Base-by-base conservation (phyloP, 352 stramenopile species). In the Phytophthora sp. region DNA sequence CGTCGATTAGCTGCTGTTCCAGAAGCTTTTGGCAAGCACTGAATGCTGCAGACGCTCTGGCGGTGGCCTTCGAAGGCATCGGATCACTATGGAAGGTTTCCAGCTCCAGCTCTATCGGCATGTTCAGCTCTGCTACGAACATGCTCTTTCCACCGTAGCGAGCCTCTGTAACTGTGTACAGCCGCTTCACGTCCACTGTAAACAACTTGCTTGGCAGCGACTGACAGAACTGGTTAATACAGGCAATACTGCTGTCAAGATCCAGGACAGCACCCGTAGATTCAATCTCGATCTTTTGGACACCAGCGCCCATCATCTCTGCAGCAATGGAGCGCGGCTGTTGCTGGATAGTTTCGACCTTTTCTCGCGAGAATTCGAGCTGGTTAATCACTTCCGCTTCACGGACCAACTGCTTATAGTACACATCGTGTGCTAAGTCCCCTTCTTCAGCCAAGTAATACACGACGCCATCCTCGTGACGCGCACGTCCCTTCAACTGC, bases 171-270 rank as follows among this genome's bases (percentile, higher is more conserved):
- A 80, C 80, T 24, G 72, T 73, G 60, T 86, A 91, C 73, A 92
- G 64, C 23, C 51, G 68, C 58, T 91, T 89, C 42, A 63, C 57
- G 30, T 91, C 57, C 26, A 90, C 53, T 1, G 77, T 84, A 39
- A 74, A 90, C 63, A 90, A 59, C 1, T 68, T 72, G 26, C 46
- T 59, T 1, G 86, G 86, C 26, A 94, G 72, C 27, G 82, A 82
- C 58, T 94, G 86, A 51, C 80, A 91, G 61, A 93, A 94, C 71
- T 86, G 79, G 53, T 94, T 90, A 15, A 94, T 73, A n/a, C 73
- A 80, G 24, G 73, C 47, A 49, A 93, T 82, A 50, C 82, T 90
- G 49, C 82, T 90, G 52, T 94, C 86, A 13, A 94, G 54, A 66
- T 93, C 84, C 38, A 94, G 58, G 20, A 84, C 69, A 16, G 86